Base-by-base conservation (phyloP, 2,329 filamentous ascomycete species). In the Phialemoniopsis sp. region DNA sequence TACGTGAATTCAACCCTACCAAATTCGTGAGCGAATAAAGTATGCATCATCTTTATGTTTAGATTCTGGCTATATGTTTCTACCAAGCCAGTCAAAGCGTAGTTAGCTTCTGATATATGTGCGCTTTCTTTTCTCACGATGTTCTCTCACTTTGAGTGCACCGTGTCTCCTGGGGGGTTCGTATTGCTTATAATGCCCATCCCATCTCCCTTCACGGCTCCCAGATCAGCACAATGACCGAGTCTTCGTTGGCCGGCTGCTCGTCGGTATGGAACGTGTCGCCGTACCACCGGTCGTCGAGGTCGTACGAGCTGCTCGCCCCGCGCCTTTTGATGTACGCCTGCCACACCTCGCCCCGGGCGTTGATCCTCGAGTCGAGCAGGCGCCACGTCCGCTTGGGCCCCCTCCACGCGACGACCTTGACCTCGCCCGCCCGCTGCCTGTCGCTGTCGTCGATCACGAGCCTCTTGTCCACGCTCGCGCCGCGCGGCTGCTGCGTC, bases 331-430 rank as follows among this genome's bases (percentile, higher is more conserved):
- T 68, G 14, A 70, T 51, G 32, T 73, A 73, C 0, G 65, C 67
- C 55, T 73, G 69, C 67, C 67, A 67, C 3, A 72, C 63, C 32
- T 59, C 56, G 8, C 67, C 65, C 14, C 58, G 47, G 2, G 54
- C 46, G 3, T 55, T 56, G 2, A 55, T 46, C 4, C 52, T 53
- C 10, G 65, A 58, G 46, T 73, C 67, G 32, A 69, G 40, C 39
- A 73, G 47, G 26, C 43, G 46, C 67, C 67, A 73, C 4, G 63
- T 60, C 18, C 60, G 60, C 17, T 58, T 58, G 2, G 50, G 44
- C 9, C 62, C 65, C 5, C 49, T 57, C 59, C 61, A 64, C 15
- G 55, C 54, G 10, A 68, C 41, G 15, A 59, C 49, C 38, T 55
- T 59, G 15, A 55, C 48, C 16, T 58, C 54, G 14, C 45, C 41